Percentiles rank a stretch among this genome's conserved stretches.
phyloP scores from a whole-genome alignment of 2,329 filamentous ascomycete species.

The Colletotrichum spaethianum region DNA sequence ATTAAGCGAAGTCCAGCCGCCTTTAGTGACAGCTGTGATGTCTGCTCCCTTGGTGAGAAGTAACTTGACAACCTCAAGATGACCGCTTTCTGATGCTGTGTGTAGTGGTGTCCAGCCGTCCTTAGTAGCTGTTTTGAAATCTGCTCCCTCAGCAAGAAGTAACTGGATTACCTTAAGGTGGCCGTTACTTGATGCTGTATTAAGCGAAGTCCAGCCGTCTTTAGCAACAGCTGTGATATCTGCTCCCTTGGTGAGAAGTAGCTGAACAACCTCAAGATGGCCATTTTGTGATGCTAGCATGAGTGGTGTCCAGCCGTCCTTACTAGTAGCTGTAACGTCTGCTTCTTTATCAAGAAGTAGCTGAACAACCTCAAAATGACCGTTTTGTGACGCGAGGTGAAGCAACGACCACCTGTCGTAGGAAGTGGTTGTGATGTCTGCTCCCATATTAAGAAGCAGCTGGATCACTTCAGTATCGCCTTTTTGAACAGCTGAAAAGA shows the following conservation, averaged over 20 bases:
- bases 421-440: background rate
- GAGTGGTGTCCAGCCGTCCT: background rate
- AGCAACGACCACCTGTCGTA: background rate
- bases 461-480: background rate
- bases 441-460: background rate
- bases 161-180: constrained; percentile 20
- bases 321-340: background rate
- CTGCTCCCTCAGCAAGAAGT: constrained; percentile 8
- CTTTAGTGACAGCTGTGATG: background rate
- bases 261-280: background rate
- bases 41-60: background rate
- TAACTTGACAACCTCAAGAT: background rate
- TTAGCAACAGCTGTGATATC: background rate
- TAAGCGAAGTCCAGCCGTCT: constrained; percentile 7
- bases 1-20: constrained; percentile 10
- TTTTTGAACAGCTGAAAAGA: too few relatives aligned
- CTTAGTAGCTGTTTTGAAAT: background rate
- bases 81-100: background rate
- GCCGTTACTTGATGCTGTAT: constrained; percentile 28
- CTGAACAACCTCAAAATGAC: background rate
- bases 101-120: background rate
- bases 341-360: background rate
- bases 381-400: background rate
- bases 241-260: background rate
- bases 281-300: background rate